A percentile compares a stretch with the other conserved stretches of the same genome.
Evolutionary conservation across 257 asterid species (phyloP).

Genomic region (Fraxinus anomala): DNA sequence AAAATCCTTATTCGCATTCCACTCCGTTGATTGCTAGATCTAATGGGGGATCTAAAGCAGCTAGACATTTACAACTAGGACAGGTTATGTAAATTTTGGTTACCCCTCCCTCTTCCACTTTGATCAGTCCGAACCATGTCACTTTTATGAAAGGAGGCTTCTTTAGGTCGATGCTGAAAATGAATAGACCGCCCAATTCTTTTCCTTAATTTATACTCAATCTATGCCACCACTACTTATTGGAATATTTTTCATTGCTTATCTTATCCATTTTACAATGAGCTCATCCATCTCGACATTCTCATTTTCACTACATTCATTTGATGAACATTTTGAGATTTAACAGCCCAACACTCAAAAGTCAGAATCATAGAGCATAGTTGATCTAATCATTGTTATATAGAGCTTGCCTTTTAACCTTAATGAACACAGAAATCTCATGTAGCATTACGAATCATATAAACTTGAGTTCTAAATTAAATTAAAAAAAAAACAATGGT

Average conservation of each 20-base stretch:
- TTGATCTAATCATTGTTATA: not conserved
- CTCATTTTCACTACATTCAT: not conserved
- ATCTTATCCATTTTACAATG: not conserved
- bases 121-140: not conserved
- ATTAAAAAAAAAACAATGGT: too few species aligned
- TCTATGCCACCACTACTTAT: not conserved
- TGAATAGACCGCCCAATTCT: not conserved
- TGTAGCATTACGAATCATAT: too few species aligned
- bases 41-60: not conserved
- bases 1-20: too few species aligned
- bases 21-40: not conserved
- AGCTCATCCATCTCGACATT: not conserved
- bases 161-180: not conserved
- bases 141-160: not conserved
- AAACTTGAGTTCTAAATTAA: not conserved
- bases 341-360: not conserved
- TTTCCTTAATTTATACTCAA: not conserved
- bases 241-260: not conserved
- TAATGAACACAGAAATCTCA: too few species aligned
- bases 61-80: not conserved
- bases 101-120: not conserved
- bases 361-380: not conserved
- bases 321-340: not conserved
- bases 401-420: not conserved
- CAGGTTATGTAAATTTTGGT: not conserved